These are phyloP conservation scores for Tilletia horrida DNA, from an alignment of 1,284 basidiomycete species.

Conservation along the genomic window DNA sequence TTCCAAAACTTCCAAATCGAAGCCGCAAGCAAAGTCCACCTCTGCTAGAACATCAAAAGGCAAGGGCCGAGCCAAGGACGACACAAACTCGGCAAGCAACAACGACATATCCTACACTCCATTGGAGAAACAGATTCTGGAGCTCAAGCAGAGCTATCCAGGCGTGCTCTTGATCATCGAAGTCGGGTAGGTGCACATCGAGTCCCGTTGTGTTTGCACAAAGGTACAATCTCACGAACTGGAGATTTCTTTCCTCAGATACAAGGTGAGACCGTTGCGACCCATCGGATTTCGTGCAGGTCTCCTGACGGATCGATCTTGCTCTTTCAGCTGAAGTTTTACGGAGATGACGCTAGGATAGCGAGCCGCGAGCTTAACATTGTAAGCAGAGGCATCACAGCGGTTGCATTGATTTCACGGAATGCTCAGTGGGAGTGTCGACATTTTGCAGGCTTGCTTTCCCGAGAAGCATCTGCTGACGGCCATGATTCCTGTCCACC, in stretches of 20 bases:
- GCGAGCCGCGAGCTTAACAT: conserved; percentile 80
- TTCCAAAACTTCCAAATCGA: neutral
- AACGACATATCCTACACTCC: conserved; percentile 30
- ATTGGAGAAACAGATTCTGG: conserved; percentile 49
- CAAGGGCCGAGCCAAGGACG: conserved; percentile 7
- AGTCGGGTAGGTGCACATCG: conserved; percentile 42
- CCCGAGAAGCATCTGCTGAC: conserved; percentile 73
- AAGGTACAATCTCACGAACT: neutral
- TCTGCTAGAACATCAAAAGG: neutral
- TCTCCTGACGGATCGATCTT: neutral
- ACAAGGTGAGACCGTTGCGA: conserved; percentile 29
- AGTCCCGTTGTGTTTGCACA: no score
- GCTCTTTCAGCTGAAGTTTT: conserved; percentile 66
- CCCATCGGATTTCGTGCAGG: neutral
- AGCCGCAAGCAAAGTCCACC: neutral
- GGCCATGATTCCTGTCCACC: conserved; percentile 77
- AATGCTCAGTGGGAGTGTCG: neutral
- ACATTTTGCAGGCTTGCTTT: conserved; percentile 63
- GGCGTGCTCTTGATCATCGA: conserved; percentile 80
- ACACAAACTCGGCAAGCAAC: neutral
- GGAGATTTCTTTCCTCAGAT: neutral
- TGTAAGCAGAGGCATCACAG: conserved; percentile 26
- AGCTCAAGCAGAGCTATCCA: conserved; percentile 58
- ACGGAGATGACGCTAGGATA: conserved; percentile 82
- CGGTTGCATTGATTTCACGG: neutral